Evolutionary conservation across 23 red algal species (phyloP), one percentile per base, ranked within the genome.

Genomic region (Agarophyton chilense): DNA sequence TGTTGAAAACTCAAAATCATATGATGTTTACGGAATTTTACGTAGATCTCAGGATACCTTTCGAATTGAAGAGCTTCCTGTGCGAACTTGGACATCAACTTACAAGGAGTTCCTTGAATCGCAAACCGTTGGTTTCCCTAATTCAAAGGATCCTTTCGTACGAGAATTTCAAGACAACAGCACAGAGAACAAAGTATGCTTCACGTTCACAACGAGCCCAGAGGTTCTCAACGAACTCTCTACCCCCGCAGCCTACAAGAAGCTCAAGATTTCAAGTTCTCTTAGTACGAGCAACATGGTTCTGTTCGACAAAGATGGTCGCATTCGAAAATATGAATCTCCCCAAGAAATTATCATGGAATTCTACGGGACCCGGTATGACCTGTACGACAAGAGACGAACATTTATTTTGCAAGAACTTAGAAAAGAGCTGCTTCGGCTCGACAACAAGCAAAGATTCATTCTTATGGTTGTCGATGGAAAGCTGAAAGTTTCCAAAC

Each of bases 31-130:
- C 75, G 97, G 97, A 38, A 79, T 92, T 32, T 87, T 89, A 55
- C 84, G 84, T 18, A 52, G 68, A 38, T 66, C 51, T 8, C 61
- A 71, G 8, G 82, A 75, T 8, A 79, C 76, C 0, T 80, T 99
- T 51, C 57, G 52, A 26, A 77, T 99, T 34, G 71, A 72, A 40
- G 97, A 99, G 73, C 88, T 99, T 47, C 97, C 97, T 4, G 62
- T 96, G 36, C 60, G 90, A 12, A 58, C 89, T 21, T 99, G 97
- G 97, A 99, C 97, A 33, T 63, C 93, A 47, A 78, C 97, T 28
- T 99, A 99, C 94, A 99, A 99, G 78, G 97, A 99, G 36, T 99
- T 94, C 54, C 92, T 99, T 33, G 97, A 99, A 77, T 87, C 90
- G 11, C 49, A 67, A 17, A 54, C 85, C 5, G 41, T 89, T 38